These are phyloP conservation scores for Suhomyces xylopsoci DNA, from an alignment of 805 yeast species.

Conservation along the genomic window DNA sequence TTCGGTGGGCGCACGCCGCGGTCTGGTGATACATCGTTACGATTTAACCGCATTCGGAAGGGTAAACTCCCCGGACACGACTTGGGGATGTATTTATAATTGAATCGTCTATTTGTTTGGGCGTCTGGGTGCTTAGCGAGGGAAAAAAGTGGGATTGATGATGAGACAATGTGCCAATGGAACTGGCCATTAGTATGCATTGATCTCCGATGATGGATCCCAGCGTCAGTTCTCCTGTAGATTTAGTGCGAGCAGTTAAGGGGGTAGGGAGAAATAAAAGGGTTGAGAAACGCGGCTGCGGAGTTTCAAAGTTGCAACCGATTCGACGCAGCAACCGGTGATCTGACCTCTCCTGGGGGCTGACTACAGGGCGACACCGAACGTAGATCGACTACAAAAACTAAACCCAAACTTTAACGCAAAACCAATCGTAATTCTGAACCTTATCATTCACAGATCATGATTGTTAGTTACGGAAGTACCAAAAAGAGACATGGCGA, in stretches of 20 bases:
- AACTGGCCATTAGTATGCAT: not conserved
- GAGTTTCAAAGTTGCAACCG: not conserved
- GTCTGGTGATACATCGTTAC: not conserved
- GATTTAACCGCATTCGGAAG: slow-evolving; percentile 1
- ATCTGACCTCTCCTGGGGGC: not conserved
- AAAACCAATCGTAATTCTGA: not conserved
- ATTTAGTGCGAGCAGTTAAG: not conserved
- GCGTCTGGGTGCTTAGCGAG: not conserved
- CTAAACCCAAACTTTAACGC: not conserved
- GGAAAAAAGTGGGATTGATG: not conserved
- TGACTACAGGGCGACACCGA: not conserved
- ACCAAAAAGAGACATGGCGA: not conserved
- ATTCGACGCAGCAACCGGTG: not conserved
- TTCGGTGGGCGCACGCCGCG: slow-evolving; percentile 2
- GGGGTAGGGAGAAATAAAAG: not conserved
- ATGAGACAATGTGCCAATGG: not conserved
- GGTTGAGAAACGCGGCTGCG: not conserved
- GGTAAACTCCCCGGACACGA: slow-evolving; percentile 2
- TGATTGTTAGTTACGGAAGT: not conserved
- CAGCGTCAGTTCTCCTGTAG: not conserved
- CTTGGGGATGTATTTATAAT: not conserved
- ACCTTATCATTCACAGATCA: not conserved
- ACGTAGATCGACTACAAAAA: not conserved
- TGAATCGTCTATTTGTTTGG: slow-evolving; percentile 1
- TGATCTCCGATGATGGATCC: not conserved